Base-by-base conservation (phyloP, 371 early-diverging fungal species). In the Basidiobolus meristosporus region DNA sequence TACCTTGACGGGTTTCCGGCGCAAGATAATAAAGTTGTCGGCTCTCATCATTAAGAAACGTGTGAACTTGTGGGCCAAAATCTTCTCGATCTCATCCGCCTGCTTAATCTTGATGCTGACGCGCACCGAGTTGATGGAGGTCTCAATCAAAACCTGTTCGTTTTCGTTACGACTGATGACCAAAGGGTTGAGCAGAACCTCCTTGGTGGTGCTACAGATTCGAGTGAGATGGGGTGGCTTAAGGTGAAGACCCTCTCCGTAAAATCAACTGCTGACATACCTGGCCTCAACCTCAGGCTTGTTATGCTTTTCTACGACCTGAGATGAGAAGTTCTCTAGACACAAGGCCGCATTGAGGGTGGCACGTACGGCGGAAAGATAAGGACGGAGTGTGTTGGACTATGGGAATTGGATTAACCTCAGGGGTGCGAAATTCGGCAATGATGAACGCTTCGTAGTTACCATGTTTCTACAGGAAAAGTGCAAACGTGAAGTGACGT, bases 351-450 rank as follows among this genome's bases (percentile, higher is more conserved):
- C 95, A 9, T 89, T 90, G 39, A 93, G 67, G 14, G 90, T 87
- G 21, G 88, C 73, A 28, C 91, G 84, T 12, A 93, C 93, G 21
- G 95, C 95, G 30, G 76, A 73, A 23, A 97, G 77, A 51, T 97
- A 97, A 20, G 95, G 92, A 41, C 90, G 79, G 39, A 93, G 80
- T 9, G 95, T 91, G 58, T 92, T 91, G 19, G 97, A 90, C 97
- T 34, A 34, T 7, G 12, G n/a, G n/a, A n/a, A n/a, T n/a, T 93
- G 56, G n/a, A 36, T 1, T n/a, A n/a, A 14, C 21, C 10, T n/a
- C n/a, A n/a, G n/a, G n/a, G n/a, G n/a, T n/a, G n/a, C n/a, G n/a
- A n/a, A n/a, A n/a, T n/a, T n/a, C n/a, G n/a, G n/a, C n/a, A n/a
- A n/a, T n/a, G n/a, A n/a, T n/a, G n/a, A n/a, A n/a, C n/a, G n/a